Base-by-base conservation (phyloP, 495 filamentous ascomycete genomes). In the Penicillium robsamsonii region DNA sequence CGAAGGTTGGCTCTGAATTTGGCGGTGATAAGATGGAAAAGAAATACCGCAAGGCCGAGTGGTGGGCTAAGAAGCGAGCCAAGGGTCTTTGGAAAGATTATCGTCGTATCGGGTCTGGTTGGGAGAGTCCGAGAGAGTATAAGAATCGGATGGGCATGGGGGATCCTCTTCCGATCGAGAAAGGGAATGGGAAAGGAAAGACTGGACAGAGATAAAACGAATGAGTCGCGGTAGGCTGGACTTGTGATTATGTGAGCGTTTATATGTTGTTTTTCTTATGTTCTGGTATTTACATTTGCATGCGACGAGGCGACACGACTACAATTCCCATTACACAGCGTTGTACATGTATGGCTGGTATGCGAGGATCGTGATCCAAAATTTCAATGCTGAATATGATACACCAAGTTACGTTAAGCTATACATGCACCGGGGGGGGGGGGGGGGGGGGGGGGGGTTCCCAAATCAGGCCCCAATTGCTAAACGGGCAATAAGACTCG, bases 1-100 rank as follows among this genome's bases (percentile, higher is more conserved):
- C 89, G 20, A 96, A 92, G 73, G 80, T 73, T 10, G 92, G 91
- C 8, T 84, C 85, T 2, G 94, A 97, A 69, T 98, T 94, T 75
- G 94, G 94, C 4, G 82, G 83, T 4, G 81, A 84, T 57, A 67
- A 67, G 1, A 69, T 71, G 59, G 83, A 87, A 66, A 73, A 75
- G 51, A 77, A 78, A 53, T 97, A 96, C 69, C 76, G 84, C 57
- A 74, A 72, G 18, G 87, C 87, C 1, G 92, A 97, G 73, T 79
- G 67, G 66, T 72, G 73, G 73, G 92, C 95, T 3, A 89, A 85
- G 77, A 65, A 63, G 60, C 79, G 75, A 66, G 82, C 81, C 53
- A 81, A 75, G 60, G 94, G 94, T 3, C 86, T 98, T 75, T 97
- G 94, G 93, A 78, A 79, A 59, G 78, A 76, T 41, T 82, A 84